A percentile compares a stretch with the other conserved stretches of the same genome.
Evolutionary conservation across 73 alveolate genomes (phyloP).

Genomic region (Symbiodinium natans): DNA sequence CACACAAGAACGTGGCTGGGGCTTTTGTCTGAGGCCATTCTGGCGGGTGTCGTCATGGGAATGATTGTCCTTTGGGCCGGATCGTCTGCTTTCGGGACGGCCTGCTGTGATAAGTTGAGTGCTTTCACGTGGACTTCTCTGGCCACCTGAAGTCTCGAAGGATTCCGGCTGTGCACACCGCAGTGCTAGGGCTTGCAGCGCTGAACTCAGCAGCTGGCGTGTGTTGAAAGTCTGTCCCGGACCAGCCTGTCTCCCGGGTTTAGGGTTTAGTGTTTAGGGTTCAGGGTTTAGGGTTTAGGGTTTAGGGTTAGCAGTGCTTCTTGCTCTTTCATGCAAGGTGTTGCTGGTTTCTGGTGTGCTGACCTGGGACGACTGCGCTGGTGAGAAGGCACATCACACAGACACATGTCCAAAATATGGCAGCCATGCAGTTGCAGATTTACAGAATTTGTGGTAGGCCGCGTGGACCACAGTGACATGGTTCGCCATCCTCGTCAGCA

Average conservation of each 20-base stretch:
- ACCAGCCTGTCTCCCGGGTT: too few species aligned
- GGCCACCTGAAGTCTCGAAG: background rate
- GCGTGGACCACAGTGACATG: constrained; percentile 86
- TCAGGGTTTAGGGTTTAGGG: too few species aligned
- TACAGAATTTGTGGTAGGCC: background rate
- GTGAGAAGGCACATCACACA: constrained; percentile 3
- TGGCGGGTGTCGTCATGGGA: constrained; percentile 34
- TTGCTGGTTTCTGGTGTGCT: constrained; percentile 66
- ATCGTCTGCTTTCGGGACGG: constrained; percentile 59
- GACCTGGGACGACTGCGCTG: constrained; percentile 60
- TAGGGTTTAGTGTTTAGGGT: too few species aligned
- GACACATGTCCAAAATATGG: too few species aligned
- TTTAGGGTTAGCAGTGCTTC: too few species aligned
- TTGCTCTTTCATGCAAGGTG: too few species aligned
- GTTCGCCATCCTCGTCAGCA: constrained; percentile 93
- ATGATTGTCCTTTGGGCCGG: constrained; percentile 84
- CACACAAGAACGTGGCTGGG: too few species aligned
- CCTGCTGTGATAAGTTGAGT: background rate
- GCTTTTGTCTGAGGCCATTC: too few species aligned
- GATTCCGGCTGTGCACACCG: constrained; percentile 90
- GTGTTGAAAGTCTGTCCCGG: too few species aligned
- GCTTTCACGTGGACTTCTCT: too few species aligned
- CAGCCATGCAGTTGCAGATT: background rate
- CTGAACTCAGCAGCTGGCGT: too few species aligned
- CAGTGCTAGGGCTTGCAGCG: constrained; percentile 60